Base-by-base conservation (phyloP, 2,329 filamentous ascomycete species). In the Trichocomaceae sp. region DNA sequence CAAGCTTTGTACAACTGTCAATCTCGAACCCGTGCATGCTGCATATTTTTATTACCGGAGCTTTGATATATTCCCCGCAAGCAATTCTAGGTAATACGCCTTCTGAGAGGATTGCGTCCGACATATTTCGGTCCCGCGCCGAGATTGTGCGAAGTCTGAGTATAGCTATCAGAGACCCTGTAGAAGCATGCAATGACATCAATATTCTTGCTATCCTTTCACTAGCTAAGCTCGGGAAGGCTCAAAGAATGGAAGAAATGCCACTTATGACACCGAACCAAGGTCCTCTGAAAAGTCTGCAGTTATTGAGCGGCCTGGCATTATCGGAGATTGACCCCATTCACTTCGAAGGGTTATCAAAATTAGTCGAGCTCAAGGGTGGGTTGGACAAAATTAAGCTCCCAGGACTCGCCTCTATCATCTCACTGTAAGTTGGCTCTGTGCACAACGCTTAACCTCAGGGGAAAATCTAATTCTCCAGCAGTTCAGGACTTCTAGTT, bases 71-170 rank as follows among this genome's bases (percentile, higher is more conserved):
- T 13, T 50, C 47, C 2, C 47, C 20, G 6, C 13, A 17, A 15
- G 33, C 19, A 29, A 50, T 9, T 10, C 33, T 35, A 5, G 33
- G 20, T 4, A 20, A 22, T 19, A 50, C 19, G 2, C 47, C 33
- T n/a, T 50, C 47, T 26, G 35, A 10, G 17, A 19, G 47, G n/a
- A n/a, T 50, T 26, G 47, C 33, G 7, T 19, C 12, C 19, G 47
- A 50, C 33, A 50, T 50, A 33, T 50, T 50, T 13, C 47, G 29
- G 7, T 50, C 47, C 9, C 47, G 47, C 33, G 47, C 47, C 33
- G 33, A 50, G 9, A 22, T 50, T 15, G 20, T 50, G 6, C 47
- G 33, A 7, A 26, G 13, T 17, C 17, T 50, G 33, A 50, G 26
- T 23, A 23, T 50, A 17, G 47, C 47, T 9, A 50, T 50, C 10